Evolutionary conservation across 176 grass and related monocot species (phyloP), one percentile per base, ranked within the genome.

Genomic region (Paspalum vaginatum): DNA sequence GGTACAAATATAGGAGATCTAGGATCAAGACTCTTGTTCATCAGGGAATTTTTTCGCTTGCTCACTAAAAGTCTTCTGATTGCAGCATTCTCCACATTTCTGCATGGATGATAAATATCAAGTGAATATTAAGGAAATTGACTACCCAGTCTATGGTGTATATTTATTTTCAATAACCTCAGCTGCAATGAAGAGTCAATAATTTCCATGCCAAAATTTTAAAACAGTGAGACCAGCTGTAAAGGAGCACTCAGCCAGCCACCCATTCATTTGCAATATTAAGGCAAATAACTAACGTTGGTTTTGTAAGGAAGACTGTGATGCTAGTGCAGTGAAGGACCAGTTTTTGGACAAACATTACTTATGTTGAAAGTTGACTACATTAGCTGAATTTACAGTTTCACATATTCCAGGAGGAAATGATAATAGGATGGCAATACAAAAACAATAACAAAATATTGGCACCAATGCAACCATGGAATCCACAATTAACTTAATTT

Each of bases 51-150:
- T 12, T 50, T 85, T 72, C 37, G 26, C 59, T 81, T 72, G 65
- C 48, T 71, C 54, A 9, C 41, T 71, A 85, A 41, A 49, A 89
- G 72, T 77, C 21, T 81, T 59, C 63, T 77, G 55, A 27, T 66
- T 5, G 14, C 26, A 43, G 45, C 7, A 53, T 47, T 76, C 44
- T 24, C 25, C 22, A 22, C 7, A 7, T 27, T 61, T 55, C 85
- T 87, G 69, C 62, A 81, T 54, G 38, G 1, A 21, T 21, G 70
- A 63, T 16, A 81, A 53, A 8, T 76, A 21, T 9, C 44, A 70
- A 32, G 16, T 75, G 37, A n/a, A 64, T 51, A n/a, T 81, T 70
- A 81, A 53, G 7, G 37, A 5, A 69, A 79, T 16, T 56, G 54
- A 25, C 14, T 68, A 14, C 16, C 17, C 0, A 56, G 12, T 22